These are phyloP conservation scores for Thuidium tamariscinum DNA, from an alignment of 225 moss, liverwort and hornwort species.

Conservation along the genomic window DNA sequence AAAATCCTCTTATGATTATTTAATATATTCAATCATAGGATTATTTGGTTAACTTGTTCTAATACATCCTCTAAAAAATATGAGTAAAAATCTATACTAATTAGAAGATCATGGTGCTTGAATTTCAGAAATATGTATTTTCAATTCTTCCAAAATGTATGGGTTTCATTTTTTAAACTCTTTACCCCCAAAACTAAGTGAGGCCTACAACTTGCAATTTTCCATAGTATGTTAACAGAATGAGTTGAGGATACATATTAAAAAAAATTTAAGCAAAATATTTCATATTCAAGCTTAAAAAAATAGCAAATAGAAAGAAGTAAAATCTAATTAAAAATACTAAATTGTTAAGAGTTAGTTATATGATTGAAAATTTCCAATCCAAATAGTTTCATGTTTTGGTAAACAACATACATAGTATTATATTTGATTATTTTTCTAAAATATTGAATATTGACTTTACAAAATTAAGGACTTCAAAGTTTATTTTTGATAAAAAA, in stretches of 20 bases:
- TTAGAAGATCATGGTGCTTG: not conserved
- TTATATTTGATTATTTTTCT: not conserved
- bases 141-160: not conserved
- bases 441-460: not conserved
- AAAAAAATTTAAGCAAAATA: not conserved
- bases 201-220: not conserved
- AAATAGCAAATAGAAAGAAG: not conserved
- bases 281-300: not conserved
- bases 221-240: not conserved
- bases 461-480: not conserved
- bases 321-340: not conserved
- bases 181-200: not conserved
- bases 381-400: not conserved
- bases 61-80: not conserved
- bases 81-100: not conserved
- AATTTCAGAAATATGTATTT: not conserved
- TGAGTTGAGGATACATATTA: not conserved
- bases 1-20: too few relatives aligned
- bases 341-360: not conserved
- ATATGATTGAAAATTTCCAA: not conserved
- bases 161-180: not conserved
- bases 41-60: not conserved
- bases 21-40: too few relatives aligned
- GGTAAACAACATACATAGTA: not conserved
- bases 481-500: not conserved